phyloP scores from a whole-genome alignment of 1,139 yeast species.

The Lodderomyces parapsilosis region DNA sequence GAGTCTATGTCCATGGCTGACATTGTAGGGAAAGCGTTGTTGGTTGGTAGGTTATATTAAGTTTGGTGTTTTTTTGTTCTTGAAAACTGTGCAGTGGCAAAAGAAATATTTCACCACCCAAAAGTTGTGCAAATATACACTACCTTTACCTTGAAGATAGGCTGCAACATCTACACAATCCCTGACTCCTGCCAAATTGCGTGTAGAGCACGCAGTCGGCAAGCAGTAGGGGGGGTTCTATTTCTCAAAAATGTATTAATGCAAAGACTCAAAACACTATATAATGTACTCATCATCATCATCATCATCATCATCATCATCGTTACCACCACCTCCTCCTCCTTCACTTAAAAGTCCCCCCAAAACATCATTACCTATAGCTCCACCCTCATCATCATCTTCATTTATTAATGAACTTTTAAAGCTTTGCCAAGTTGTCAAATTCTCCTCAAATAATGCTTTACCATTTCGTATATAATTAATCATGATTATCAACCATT shows the following conservation, averaged over 20 bases:
- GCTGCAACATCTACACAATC: no score
- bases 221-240: no score
- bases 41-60: not conserved
- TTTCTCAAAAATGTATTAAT: no score
- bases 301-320: not conserved
- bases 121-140: no score
- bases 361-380: not conserved
- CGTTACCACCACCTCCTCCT: no score
- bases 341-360: not conserved
- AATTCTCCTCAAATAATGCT: slow-evolving; percentile 36
- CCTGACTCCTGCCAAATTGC: no score
- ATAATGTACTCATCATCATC: slow-evolving; percentile 1
- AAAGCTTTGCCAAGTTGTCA: slow-evolving; percentile 40
- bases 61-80: not conserved
- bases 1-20: slow-evolving; percentile 40
- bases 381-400: slow-evolving; percentile 9
- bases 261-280: not conserved
- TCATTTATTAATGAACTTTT: slow-evolving; percentile 19
- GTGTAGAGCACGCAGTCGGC: no score
- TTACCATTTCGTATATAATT: slow-evolving; percentile 39
- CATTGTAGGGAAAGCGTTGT: slow-evolving; percentile 3
- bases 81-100: not conserved
- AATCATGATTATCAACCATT: slow-evolving; percentile 42
- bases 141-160: no score
- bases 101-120: no score